Percentiles rank a stretch among this genome's conserved stretches.
Evolutionary conservation across 2,329 filamentous ascomycete species (phyloP).

Genomic region (Keithomyces neogunnii): DNA sequence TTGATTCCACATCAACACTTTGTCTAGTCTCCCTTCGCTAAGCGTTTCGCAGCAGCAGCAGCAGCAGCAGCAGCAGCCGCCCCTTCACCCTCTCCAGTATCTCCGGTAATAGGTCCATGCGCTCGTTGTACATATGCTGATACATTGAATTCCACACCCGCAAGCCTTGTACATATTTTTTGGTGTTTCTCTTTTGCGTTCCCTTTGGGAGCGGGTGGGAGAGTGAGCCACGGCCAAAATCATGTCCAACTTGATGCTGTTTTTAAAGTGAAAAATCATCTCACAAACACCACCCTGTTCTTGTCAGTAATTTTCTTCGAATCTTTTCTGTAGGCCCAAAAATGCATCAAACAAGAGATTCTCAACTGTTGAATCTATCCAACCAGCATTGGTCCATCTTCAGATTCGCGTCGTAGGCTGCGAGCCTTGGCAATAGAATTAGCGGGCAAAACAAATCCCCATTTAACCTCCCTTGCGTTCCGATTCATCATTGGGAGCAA

Average conservation of each 20-base stretch:
- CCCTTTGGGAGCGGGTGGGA: no score
- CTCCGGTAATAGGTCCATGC: not conserved
- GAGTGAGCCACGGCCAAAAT: not conserved
- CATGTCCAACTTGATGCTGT: not conserved
- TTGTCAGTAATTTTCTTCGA: slow-evolving; percentile 3
- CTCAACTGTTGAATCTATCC: slow-evolving; percentile 5
- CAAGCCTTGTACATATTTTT: not conserved
- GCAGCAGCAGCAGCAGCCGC: not conserved
- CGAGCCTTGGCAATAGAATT: slow-evolving; percentile 1
- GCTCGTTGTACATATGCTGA: not conserved
- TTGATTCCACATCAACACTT: not conserved
- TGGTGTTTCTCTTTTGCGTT: not conserved
- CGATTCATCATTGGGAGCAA: slow-evolving; percentile 47
- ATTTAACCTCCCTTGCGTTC: slow-evolving; percentile 56
- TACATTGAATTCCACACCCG: not conserved
- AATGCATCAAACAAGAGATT: slow-evolving; percentile 4
- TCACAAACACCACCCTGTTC: not conserved
- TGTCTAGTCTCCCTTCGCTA: not conserved
- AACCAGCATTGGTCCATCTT: slow-evolving; percentile 4
- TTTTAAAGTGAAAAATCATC: not conserved
- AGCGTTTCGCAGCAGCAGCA: not conserved
- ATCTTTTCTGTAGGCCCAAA: slow-evolving; percentile 1
- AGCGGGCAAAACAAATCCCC: not conserved
- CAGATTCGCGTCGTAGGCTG: not conserved
- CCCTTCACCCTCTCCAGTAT: not conserved